Percentiles rank a stretch among this genome's conserved stretches.
Evolutionary conservation across 495 filamentous ascomycete species (phyloP).

Genomic region (Cenococcum geophilum): DNA sequence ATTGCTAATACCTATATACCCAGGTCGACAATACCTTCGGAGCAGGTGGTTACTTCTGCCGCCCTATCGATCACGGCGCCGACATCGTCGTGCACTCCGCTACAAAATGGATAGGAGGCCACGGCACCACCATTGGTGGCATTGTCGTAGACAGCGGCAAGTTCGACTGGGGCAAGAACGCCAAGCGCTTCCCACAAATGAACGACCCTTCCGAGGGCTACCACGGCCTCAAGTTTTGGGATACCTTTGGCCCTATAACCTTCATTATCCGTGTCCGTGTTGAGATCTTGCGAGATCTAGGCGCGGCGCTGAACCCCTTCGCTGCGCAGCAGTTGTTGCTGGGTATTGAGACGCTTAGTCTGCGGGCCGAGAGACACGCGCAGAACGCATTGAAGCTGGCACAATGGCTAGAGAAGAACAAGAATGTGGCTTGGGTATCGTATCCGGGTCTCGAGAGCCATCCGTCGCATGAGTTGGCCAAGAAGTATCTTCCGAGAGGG

Average conservation of each 20-base stretch:
- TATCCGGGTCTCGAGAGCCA: slow-evolving; percentile 88
- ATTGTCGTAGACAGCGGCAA: slow-evolving; percentile 88
- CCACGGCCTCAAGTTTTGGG: slow-evolving; percentile 96
- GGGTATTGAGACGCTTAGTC: slow-evolving; percentile 82
- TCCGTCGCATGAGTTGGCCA: slow-evolving; percentile 69
- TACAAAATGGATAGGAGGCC: slow-evolving; percentile 98
- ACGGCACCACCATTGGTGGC: slow-evolving; percentile 92
- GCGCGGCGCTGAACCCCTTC: slow-evolving; percentile 81
- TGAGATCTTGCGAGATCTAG: slow-evolving; percentile 85
- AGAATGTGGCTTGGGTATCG: slow-evolving; percentile 85
- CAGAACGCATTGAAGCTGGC: slow-evolving; percentile 78
- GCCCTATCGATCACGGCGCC: slow-evolving; percentile 81
- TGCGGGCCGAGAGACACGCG: slow-evolving; percentile 83
- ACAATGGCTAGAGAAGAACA: slow-evolving; percentile 74
- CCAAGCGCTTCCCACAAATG: slow-evolving; percentile 86
- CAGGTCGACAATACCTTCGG: slow-evolving; percentile 96
- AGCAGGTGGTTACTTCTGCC: slow-evolving; percentile 84
- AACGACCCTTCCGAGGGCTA: slow-evolving; percentile 88
- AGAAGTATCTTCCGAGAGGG: slow-evolving; percentile 82
- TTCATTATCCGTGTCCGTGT: slow-evolving; percentile 78
- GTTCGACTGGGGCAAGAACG: slow-evolving; percentile 93
- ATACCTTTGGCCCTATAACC: slow-evolving; percentile 81
- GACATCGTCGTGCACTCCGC: slow-evolving; percentile 95
- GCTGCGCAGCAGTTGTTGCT: slow-evolving; percentile 90
- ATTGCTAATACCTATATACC: background rate